Evolutionary conservation across 1,284 basidiomycete species (phyloP), one percentile per base, ranked within the genome.

Genomic region (Cryptococcus amylolentus): DNA sequence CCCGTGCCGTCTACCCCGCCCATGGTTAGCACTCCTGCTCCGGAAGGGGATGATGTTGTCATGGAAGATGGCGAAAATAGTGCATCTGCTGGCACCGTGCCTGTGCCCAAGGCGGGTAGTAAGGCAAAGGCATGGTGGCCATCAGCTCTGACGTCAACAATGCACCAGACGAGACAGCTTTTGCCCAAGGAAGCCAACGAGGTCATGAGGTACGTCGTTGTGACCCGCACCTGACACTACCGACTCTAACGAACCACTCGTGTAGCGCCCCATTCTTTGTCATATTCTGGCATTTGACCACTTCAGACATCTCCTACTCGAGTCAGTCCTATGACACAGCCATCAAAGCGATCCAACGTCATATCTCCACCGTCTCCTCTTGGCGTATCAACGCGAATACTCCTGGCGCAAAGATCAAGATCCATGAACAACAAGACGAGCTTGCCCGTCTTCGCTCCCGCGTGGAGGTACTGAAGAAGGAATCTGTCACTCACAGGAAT

Each of bases 281-380:
- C 43, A 91, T 91, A 0, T 98, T 96, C 78, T 97, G 94, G 94
- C 91, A 95, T 72, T 75, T 97, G 53, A 88, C 89, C 0, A 87
- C 88, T 27, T 89, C 91, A 65, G 94, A 98, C 73, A 82, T 98
- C 44, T 79, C 84, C 0, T 86, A 88, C 28, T 91, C 80, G 10
- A 60, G 71, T 31, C 68, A 73, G 13, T 66, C 76, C 18, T 82
- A 82, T 62, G 67, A 71, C 40, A 66, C 71, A 38, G 78, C 79
- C 26, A 72, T 76, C 42, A 68, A 64, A 37, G 67, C 75, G 6
- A 71, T 81, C 38, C 67, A 69, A 35, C 65, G 62, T 13, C 64
- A 78, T 35, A 67, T 72, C 41, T 66, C 65, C 26, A 72, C 76
- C 16, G 67, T 79, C 13, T 67, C 67, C 9, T 62, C 57, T 4